phyloP scores from a whole-genome alignment of 257 asterid species.

The Linaria vulgaris region DNA sequence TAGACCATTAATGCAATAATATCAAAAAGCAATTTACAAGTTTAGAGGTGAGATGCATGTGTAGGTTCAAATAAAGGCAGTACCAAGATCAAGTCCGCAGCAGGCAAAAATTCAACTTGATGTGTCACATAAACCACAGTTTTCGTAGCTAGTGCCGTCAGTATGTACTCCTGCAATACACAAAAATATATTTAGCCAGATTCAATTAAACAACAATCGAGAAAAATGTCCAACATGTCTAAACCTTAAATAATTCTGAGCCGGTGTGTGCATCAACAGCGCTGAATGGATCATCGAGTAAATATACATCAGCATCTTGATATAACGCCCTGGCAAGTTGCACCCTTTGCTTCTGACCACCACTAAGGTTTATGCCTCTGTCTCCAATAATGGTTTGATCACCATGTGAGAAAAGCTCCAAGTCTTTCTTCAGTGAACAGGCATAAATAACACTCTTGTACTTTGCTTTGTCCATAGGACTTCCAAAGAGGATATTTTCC shows the following conservation, averaged over 20 bases:
- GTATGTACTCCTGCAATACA: constrained; percentile 84
- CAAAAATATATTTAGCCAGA: constrained; percentile 29
- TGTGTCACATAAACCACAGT: constrained; percentile 93
- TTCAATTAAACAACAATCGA: constrained; percentile 8
- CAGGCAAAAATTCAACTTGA: constrained; percentile 95
- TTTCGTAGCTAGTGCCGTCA: constrained; percentile 76
- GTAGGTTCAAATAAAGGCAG: constrained; percentile 17
- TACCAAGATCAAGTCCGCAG: constrained; percentile 97
- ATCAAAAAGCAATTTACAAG: constrained; percentile 1
- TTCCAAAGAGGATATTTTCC: constrained; percentile 89
- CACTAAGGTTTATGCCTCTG: constrained; percentile 97
- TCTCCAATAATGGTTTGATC: constrained; percentile 98
- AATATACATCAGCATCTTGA: constrained; percentile 94
- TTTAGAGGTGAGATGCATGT: background rate
- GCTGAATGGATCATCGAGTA: constrained; percentile 97
- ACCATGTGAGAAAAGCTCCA: constrained; percentile 92
- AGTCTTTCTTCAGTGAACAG: constrained; percentile 83
- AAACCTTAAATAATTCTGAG: constrained; percentile 86
- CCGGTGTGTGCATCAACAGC: constrained; percentile 99
- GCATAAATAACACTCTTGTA: constrained; percentile 91
- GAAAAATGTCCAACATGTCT: constrained; percentile 1
- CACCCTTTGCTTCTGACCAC: constrained; percentile 97
- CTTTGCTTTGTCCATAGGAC: constrained; percentile 91
- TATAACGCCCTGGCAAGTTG: constrained; percentile 97
- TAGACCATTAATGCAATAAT: background rate